phyloP scores from a whole-genome alignment of 2,329 filamentous ascomycete species.

The Epichloe elymi region DNA sequence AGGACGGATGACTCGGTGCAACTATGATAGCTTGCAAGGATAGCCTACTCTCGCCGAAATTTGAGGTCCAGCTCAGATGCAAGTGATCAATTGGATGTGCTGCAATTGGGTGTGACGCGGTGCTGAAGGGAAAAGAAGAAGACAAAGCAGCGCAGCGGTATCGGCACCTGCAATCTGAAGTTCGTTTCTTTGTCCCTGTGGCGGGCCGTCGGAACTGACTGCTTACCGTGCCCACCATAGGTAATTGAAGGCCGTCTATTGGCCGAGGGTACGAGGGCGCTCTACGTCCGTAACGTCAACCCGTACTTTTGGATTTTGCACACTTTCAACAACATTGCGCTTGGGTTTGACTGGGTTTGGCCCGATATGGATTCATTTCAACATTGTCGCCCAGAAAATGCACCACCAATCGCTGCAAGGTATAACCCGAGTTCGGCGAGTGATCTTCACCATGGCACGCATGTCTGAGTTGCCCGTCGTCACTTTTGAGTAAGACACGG shows the following conservation, averaged over 20 bases:
- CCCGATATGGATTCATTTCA: no score
- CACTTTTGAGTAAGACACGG: no score
- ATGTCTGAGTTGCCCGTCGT: no score
- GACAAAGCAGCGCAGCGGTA: constrained; percentile 15
- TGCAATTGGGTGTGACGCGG: not conserved
- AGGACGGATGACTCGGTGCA: not conserved
- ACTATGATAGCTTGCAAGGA: not conserved
- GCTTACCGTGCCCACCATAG: constrained; percentile 1
- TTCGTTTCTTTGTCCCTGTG: constrained; percentile 16
- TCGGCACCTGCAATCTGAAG: constrained; percentile 13
- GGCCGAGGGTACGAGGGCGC: not conserved
- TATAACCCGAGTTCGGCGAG: no score
- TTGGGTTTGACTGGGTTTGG: no score
- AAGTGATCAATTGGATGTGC: not conserved
- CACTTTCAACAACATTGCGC: no score
- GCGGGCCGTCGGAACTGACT: not conserved
- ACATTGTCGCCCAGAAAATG: no score
- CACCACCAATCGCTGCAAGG: no score
- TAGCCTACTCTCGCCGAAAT: not conserved
- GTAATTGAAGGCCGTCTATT: constrained; percentile 8
- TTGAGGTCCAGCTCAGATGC: not conserved
- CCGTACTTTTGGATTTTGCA: no score
- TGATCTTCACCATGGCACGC: no score
- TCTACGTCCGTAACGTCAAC: no score
- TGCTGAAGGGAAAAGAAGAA: constrained; percentile 1